These are phyloP conservation scores for Trichoderma hamatum DNA, from an alignment of 2,329 filamentous ascomycete species.

Conservation along the genomic window DNA sequence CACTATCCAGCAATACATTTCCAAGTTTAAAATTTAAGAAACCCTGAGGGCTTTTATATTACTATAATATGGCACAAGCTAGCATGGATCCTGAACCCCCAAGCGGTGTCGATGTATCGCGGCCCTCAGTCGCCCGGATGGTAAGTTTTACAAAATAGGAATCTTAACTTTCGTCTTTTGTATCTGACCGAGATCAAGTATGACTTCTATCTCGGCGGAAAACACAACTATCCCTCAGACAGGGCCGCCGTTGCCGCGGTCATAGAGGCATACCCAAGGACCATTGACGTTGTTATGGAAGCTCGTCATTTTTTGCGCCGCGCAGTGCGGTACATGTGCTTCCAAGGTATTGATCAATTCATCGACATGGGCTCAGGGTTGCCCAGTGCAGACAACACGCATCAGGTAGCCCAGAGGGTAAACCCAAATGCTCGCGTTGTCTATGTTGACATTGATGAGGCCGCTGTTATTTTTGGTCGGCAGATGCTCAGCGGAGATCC, in stretches of 20 bases:
- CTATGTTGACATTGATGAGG: conserved; percentile 7
- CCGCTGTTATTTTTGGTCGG: background rate
- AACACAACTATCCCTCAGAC: conserved; percentile 13
- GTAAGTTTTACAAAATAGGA: background rate
- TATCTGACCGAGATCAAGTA: background rate
- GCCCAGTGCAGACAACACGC: conserved; percentile 18
- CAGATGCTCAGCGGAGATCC: background rate
- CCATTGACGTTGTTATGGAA: conserved; percentile 4
- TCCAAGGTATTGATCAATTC: conserved; percentile 6
- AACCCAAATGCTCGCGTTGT: conserved; percentile 8
- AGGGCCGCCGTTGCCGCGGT: conserved; percentile 13
- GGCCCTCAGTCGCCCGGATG: conserved; percentile 15
- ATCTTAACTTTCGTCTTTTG: too few species aligned
- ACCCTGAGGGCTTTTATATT: background rate
- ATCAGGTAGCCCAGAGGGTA: conserved; percentile 17
- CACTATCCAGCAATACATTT: background rate
- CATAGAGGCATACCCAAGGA: conserved; percentile 2
- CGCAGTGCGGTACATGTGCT: conserved; percentile 10
- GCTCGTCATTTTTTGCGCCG: conserved; percentile 15
- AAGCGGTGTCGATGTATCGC: background rate
- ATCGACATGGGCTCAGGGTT: conserved; percentile 14
- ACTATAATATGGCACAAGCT: background rate
- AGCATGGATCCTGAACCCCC: conserved; percentile 3
- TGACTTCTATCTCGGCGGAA: conserved; percentile 11
- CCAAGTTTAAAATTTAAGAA: background rate